Conservation (phyloP, 306 rosid genomes). For the Prunus mira region DNA sequence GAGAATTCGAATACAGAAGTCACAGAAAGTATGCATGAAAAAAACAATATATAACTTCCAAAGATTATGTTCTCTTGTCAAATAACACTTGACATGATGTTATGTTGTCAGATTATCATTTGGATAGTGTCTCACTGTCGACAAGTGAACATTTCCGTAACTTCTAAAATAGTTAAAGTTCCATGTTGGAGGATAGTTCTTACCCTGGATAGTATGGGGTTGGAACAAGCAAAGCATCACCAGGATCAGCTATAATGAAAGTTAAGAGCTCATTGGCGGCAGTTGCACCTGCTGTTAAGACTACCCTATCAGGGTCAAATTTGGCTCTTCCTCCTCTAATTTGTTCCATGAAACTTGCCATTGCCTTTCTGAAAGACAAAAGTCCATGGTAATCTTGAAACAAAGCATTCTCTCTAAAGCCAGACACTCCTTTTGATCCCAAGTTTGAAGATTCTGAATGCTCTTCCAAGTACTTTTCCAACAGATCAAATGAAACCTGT, state of each 20-base stretch:
- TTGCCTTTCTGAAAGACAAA: constrained; percentile 67
- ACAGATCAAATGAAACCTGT: constrained; percentile 88
- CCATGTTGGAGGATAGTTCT: not conserved
- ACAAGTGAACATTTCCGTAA: not conserved
- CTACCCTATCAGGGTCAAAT: constrained; percentile 65
- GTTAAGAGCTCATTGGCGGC: constrained; percentile 93
- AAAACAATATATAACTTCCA: not conserved
- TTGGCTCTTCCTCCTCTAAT: constrained; percentile 71
- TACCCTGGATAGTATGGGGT: constrained; percentile 98
- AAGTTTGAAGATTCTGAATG: constrained; percentile 47
- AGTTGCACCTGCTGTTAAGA: constrained; percentile 95
- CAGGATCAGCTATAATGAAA: constrained; percentile 81
- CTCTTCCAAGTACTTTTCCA: constrained; percentile 66
- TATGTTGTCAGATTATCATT: not conserved
- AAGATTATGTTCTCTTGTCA: not conserved
- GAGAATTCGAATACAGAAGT: not conserved
- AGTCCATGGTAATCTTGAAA: constrained; percentile 98
- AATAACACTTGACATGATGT: not conserved
- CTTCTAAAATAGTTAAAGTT: not conserved
- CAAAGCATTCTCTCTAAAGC: constrained; percentile 83
- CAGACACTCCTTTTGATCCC: constrained; percentile 33
- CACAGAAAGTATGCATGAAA: not conserved
- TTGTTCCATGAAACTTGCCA: constrained; percentile 88
- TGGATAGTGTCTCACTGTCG: not conserved
- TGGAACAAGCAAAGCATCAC: constrained; percentile 87